phyloP scores from a whole-genome alignment of 768 basidiomycete genomes.

The Mycena crocata region DNA sequence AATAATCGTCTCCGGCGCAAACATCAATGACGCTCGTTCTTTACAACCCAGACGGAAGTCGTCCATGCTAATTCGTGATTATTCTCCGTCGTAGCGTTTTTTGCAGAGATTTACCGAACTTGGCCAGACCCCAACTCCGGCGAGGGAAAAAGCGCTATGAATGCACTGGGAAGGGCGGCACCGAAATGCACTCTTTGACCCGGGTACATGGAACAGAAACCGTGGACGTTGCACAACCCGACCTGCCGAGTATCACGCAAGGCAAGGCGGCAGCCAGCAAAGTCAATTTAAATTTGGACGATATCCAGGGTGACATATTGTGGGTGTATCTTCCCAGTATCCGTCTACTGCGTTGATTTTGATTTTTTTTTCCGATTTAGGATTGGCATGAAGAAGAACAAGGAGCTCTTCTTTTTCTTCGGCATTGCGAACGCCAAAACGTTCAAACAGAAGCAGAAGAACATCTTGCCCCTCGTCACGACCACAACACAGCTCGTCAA shows the following conservation, averaged over 20 bases:
- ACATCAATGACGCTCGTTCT: background rate
- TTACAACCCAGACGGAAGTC: background rate
- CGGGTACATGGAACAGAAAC: too few relatives aligned
- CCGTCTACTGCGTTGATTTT: too few relatives aligned
- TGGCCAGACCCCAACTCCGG: constrained; percentile 18
- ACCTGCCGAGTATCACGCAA: constrained; percentile 15
- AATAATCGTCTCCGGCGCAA: background rate
- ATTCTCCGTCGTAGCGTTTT: background rate
- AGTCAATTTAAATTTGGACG: constrained; percentile 26
- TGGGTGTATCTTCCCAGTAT: background rate
- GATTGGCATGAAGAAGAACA: constrained; percentile 39
- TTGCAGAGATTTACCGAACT: background rate
- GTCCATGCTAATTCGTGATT: constrained; percentile 9
- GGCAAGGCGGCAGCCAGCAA: constrained; percentile 24
- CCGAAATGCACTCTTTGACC: too few relatives aligned
- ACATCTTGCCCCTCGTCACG: constrained; percentile 30
- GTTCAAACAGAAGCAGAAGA: constrained; percentile 33
- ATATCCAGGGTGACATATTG: constrained; percentile 40
- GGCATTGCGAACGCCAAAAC: constrained; percentile 28
- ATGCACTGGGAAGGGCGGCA: too few relatives aligned
- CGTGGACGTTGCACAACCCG: constrained; percentile 16
- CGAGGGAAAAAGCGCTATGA: too few relatives aligned
- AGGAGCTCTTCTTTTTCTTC: constrained; percentile 40
- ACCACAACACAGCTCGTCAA: constrained; percentile 28
- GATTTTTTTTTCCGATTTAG: constrained; percentile 3